phyloP scores from a whole-genome alignment of 177 flowering plant genomes.

The Vitis hybrid region DNA sequence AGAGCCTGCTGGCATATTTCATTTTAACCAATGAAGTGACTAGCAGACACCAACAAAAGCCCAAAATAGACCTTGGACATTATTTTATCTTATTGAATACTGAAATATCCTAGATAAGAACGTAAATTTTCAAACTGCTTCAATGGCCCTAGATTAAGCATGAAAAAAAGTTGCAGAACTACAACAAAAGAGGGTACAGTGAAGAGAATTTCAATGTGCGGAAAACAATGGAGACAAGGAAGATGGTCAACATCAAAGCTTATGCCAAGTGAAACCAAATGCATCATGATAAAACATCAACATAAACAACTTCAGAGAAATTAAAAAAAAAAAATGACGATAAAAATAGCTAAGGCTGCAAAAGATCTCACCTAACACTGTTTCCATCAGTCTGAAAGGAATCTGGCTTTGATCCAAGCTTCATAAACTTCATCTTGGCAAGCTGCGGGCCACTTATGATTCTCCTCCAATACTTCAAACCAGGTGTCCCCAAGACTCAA shows the following conservation, averaged over 20 bases:
- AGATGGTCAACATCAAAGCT: not conserved
- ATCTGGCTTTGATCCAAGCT: slow-evolving; percentile 60
- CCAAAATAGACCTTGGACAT: not conserved
- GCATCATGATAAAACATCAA: not conserved
- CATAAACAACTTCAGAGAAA: not conserved
- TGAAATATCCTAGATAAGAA: not conserved
- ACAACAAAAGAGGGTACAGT: not conserved
- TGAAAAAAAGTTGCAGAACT: not conserved
- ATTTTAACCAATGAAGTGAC: not conserved
- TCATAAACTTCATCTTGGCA: slow-evolving; percentile 58
- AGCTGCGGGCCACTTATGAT: slow-evolving; percentile 6
- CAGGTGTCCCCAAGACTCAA: slow-evolving; percentile 15
- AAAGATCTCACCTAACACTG: slow-evolving; percentile 35
- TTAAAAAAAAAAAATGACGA: not conserved
- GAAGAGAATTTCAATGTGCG: not conserved
- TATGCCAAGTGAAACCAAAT: not conserved
- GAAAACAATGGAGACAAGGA: not conserved
- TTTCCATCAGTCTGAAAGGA: slow-evolving; percentile 45
- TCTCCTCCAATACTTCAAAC: slow-evolving; percentile 9
- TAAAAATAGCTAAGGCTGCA: not conserved
- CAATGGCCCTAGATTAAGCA: not conserved
- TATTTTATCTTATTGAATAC: not conserved
- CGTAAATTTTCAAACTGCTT: not conserved
- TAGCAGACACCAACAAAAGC: not conserved
- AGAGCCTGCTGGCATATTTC: not conserved